Evolutionary conservation across 2,329 filamentous ascomycete genomes (phyloP), one percentile per base, ranked within the genome.

Genomic region (Teratosphaeriaceae sp.): DNA sequence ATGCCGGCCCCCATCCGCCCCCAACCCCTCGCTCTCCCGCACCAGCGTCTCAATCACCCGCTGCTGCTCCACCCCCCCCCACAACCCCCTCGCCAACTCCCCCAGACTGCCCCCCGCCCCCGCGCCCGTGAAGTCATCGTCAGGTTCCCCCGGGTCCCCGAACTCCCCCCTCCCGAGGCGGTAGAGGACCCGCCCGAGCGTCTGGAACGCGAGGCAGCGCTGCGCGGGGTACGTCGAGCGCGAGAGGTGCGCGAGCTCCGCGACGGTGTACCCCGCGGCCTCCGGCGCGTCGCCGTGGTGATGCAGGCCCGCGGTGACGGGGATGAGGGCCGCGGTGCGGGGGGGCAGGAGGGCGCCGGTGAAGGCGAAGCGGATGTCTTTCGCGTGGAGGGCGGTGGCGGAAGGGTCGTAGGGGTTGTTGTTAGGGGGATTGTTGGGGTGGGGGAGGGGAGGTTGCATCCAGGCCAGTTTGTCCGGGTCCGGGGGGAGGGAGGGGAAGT

Each of bases 201-300:
- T 90, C 65, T 95, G 90, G 65, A 88, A 96, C 0, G 92, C 88
- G 48, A 97, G 76, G 58, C 92, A 96, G 9, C 90, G 72, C 69
- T 98, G 92, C 1, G 85, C 83, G 0, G 92, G 79, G 16, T 95
- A 87, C 0, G 82, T 80, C 43, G 86, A 94, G 24, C 90, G 76
- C 3, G 87, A 81, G 2, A 96, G 74, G 23, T 84, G 79, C 1
- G 88, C 82, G 1, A 98, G 73, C 65, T 98, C 92, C 0, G 81
- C 79, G 22, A 98, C 78, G 0, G 92, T 97, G 65, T 98, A 98
- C 0, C 92, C 92, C 0, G 92, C 92, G 1, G 89, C 87, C 64
- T 94, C 88, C 13, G 92, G 92, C 1, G 90, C 89, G 45, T 89
- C 80, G 49, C 85, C 88, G 63, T 98, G 92, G 64, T 98, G 90